phyloP scores from a whole-genome alignment of 495 filamentous ascomycete genomes.

The Arthonia radiata region DNA sequence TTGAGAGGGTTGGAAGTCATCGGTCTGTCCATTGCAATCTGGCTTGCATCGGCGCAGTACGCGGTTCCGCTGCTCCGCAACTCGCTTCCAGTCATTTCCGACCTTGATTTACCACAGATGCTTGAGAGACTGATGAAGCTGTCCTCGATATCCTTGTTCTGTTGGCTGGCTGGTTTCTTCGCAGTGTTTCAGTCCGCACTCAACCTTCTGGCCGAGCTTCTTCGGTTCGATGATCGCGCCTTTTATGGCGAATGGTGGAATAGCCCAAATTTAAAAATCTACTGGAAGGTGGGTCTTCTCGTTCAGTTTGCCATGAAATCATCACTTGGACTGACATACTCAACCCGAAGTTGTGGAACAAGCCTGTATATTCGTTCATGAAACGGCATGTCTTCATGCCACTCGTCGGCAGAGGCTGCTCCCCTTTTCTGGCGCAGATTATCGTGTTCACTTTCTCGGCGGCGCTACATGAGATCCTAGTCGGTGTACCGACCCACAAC shows the following conservation, averaged over 20 bases:
- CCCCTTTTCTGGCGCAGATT: slow-evolving; percentile 35
- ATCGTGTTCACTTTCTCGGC: slow-evolving; percentile 71
- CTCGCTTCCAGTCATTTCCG: slow-evolving; percentile 60
- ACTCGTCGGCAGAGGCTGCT: slow-evolving; percentile 59
- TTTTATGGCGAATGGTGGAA: slow-evolving; percentile 99
- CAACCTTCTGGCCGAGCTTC: slow-evolving; percentile 77
- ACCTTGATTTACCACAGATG: slow-evolving; percentile 59
- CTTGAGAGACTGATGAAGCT: slow-evolving; percentile 81
- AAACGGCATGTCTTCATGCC: slow-evolving; percentile 75
- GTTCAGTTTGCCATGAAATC: too few species aligned
- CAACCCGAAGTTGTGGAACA: slow-evolving; percentile 95
- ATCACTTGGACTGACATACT: too few species aligned
- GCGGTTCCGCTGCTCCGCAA: slow-evolving; percentile 73
- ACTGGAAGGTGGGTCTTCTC: too few species aligned
- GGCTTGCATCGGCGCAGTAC: slow-evolving; percentile 81
- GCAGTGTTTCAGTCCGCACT: slow-evolving; percentile 76
- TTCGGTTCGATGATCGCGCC: slow-evolving; percentile 70
- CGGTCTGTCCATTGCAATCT: slow-evolving; percentile 61
- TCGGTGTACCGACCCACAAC: slow-evolving; percentile 89
- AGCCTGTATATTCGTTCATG: slow-evolving; percentile 91
- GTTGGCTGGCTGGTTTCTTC: slow-evolving; percentile 95
- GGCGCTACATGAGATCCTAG: slow-evolving; percentile 71
- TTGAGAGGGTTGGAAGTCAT: slow-evolving; percentile 59
- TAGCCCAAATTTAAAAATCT: slow-evolving; percentile 53
- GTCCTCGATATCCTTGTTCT: slow-evolving; percentile 73